phyloP scores from a whole-genome alignment of 225 moss, liverwort and hornwort species.

The Takakia lepidozioides region DNA sequence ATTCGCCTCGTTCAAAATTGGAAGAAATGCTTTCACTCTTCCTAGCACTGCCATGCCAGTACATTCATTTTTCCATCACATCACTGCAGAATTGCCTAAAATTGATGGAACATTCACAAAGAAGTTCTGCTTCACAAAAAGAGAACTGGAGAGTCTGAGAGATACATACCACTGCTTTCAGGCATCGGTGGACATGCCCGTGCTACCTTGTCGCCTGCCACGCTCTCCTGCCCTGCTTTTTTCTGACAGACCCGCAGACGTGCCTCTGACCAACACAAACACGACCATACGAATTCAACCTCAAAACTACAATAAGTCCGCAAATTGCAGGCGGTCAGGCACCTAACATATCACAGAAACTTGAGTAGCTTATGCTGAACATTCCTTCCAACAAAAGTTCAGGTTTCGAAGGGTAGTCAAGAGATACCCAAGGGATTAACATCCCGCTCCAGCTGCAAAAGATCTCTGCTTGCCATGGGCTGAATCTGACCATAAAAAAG shows the following conservation, averaged over 20 bases:
- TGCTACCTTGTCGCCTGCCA: constrained; percentile 16
- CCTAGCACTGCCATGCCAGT: constrained; percentile 40
- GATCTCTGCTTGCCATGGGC: constrained; percentile 40
- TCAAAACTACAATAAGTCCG: background rate
- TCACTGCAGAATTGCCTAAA: background rate
- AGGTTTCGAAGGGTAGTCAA: too few relatives aligned
- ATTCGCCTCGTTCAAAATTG: constrained; percentile 69
- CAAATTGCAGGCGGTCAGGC: background rate
- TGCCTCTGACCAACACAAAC: constrained; percentile 10
- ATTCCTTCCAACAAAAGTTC: too few relatives aligned
- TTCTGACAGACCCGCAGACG: constrained; percentile 26
- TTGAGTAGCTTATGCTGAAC: too few relatives aligned
- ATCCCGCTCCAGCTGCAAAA: constrained; percentile 36
- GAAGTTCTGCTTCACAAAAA: background rate
- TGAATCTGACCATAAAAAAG: too few relatives aligned
- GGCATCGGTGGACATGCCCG: constrained; percentile 17
- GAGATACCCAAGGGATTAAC: constrained; percentile 17
- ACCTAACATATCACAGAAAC: too few relatives aligned
- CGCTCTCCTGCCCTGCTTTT: constrained; percentile 8
- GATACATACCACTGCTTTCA: constrained; percentile 33
- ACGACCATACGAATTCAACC: background rate
- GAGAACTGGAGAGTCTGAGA: background rate
- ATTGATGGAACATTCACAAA: background rate
- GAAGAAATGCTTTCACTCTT: constrained; percentile 72
- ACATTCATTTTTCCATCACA: background rate